Evolutionary conservation across 495 filamentous ascomycete genomes (phyloP), one percentile per base, ranked within the genome.

Genomic region (Podospora conica): DNA sequence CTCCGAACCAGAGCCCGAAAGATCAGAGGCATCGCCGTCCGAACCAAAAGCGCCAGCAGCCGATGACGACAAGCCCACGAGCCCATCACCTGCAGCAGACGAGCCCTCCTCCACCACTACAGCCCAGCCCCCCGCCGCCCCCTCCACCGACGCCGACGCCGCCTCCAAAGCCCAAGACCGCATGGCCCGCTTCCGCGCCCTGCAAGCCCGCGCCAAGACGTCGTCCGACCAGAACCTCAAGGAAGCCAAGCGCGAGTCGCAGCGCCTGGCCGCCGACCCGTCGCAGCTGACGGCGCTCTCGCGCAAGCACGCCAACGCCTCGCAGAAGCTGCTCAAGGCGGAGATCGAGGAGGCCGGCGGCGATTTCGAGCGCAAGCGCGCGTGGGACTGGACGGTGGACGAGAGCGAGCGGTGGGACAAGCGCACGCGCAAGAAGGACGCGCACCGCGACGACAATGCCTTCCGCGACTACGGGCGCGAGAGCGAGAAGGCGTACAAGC

Each of bases 381-480:
- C 94, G 1, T 98, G 95, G 95, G 96, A 98, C 77, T 98, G 94
- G 93, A 98, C 95, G 0, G 80, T 93, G 18, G 95, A 97, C 25
- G 95, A 98, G 78, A 87, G 86, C 57, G 95, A 97, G 79, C 86
- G 87, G 63, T 98, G 95, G 95, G 95, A 98, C 74, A 88, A 87
- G 76, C 87, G 92, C 22, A 82, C 93, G 80, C 89, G 86, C 66
- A 96, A 96, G 84, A 96, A 93, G 79, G 87, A 86, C 67, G 83
- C 85, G 25, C 91, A 91, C 74, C 85, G 90, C 60, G 91, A 96
- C 68, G 86, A 93, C 73, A 90, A 91, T 53, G 91, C 92, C 5
- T 98, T 98, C 79, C 86, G 91, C 74, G 93, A 98, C 76, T 97
- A 96, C 76, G 81, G 82, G 6, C 88, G 90, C 71, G 91, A 96